Base-by-base conservation (phyloP, 768 basidiomycete genomes). In the Auricularia sp. region DNA sequence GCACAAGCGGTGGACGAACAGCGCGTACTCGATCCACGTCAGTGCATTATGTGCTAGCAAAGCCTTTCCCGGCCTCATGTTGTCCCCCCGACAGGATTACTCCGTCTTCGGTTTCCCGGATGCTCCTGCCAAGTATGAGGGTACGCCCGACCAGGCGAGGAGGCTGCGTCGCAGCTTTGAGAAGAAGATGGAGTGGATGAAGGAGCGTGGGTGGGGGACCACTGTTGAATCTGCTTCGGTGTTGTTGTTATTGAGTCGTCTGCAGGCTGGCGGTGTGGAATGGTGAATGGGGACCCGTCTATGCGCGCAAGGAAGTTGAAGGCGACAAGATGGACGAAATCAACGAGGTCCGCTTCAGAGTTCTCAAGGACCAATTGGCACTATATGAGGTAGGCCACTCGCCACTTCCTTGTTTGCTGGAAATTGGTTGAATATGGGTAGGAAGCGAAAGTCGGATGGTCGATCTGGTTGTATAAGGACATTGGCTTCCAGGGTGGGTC, bases 401-500 rank as follows among this genome's bases (percentile, higher is more conserved):
- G 24, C 56, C 16, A 24, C 24, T 35, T 59, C 34, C 8, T 29
- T 6, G 29, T 3, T 59, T 10, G 3, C 54, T 29, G 29, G 29
- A 29, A 29, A 29, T 29, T 29, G 29, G 29, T 29, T 29, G 29
- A 29, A 29, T 18, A 56, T 56, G 11, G 8, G 14, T 29, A 59
- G 56, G 56, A 59, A 59, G 56, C 29, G 7, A 16, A 61, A 61
- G 54, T 65, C 44, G 85, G 83, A 71, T 92, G 89, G 90, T 86
- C 87, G 0, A 93, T 92, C 77, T 93, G 92, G 92, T 76, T 91
- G 21, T 93, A 89, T 82, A 93, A 89, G 70, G 88, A 90, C 69
- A 88, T 89, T 69, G 89, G 65, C 2, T 71, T 73, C 65, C 72
- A 73, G 64, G 72, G 71, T 63, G 65, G 54, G 65, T 29, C 51